Evolutionary conservation across 305 asterid species (phyloP).

Genomic region (Andrographis paniculata): DNA sequence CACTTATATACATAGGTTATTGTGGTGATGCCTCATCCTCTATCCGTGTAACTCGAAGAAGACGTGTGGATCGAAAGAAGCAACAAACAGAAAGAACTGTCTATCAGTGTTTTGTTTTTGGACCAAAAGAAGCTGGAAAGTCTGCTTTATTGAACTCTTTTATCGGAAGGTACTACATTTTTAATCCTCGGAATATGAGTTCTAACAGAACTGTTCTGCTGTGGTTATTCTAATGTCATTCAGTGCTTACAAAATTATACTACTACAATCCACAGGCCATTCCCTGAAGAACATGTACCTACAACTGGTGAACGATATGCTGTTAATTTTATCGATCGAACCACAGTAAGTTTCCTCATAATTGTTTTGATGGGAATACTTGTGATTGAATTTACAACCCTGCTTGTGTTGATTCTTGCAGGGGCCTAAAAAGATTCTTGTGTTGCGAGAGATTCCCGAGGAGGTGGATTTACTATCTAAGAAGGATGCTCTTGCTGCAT

Average conservation of each 20-base stretch:
- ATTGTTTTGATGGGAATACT: conserved; percentile 8
- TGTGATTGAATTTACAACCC: no score
- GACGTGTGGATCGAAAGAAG: conserved; percentile 86
- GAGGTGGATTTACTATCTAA: conserved; percentile 56
- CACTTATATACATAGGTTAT: conserved; percentile 85
- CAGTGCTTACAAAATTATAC: conserved; percentile 15
- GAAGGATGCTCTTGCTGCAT: conserved; percentile 78
- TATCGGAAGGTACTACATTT: conserved; percentile 65
- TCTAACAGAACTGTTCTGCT: conserved; percentile 18
- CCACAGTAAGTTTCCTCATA: conserved; percentile 42
- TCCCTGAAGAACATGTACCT: conserved; percentile 59
- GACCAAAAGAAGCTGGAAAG: conserved; percentile 87
- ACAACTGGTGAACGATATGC: conserved; percentile 53
- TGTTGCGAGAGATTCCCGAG: conserved; percentile 82
- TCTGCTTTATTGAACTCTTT: conserved; percentile 71
- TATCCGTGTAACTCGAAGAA: conserved; percentile 77
- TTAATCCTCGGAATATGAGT: background rate
- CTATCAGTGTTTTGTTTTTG: conserved; percentile 92
- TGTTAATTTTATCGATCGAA: conserved; percentile 64
- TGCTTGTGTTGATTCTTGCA: no score
- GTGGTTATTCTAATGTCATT: conserved; percentile 8
- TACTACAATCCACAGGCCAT: conserved; percentile 53
- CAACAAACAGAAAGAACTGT: conserved; percentile 78
- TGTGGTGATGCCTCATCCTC: conserved; percentile 86
- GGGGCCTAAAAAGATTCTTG: conserved; percentile 74